Evolutionary conservation across 345 rosid genomes (phyloP).

Genomic region (Firmiana major): DNA sequence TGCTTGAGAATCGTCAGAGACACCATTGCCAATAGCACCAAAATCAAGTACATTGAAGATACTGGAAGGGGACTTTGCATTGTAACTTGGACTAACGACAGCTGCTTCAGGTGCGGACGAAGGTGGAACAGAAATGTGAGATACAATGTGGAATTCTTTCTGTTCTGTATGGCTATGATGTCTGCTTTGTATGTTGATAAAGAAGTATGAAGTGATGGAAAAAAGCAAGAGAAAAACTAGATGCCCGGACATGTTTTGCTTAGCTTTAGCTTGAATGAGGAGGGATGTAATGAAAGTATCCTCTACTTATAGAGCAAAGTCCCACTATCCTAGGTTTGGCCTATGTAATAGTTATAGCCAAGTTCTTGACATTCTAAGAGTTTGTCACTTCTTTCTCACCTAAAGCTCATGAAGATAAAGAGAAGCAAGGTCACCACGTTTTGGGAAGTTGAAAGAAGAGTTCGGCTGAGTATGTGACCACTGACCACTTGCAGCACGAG

Average conservation of each 20-base stretch:
- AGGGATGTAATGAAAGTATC: neutral
- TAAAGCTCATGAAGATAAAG: neutral
- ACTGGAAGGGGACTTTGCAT: too few relatives aligned
- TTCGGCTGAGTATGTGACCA: constrained; percentile 21
- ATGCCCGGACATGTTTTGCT: neutral
- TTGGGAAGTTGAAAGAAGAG: constrained; percentile 18
- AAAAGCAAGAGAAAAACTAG: neutral
- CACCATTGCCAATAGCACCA: constrained; percentile 79
- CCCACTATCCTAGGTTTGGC: constrained; percentile 14
- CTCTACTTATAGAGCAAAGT: neutral
- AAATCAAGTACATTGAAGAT: constrained; percentile 56
- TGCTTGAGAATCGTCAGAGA: constrained; percentile 62
- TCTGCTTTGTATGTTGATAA: constrained; percentile 3
- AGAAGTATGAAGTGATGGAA: neutral
- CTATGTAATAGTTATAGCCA: constrained; percentile 24
- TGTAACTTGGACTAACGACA: neutral
- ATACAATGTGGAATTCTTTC: neutral
- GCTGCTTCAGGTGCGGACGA: constrained; percentile 21
- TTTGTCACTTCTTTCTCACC: constrained; percentile 6
- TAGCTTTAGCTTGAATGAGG: neutral
- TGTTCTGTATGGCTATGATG: neutral
- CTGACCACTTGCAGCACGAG: constrained; percentile 26
- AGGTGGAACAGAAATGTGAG: constrained; percentile 15
- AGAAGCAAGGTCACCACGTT: constrained; percentile 28
- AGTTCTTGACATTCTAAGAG: constrained; percentile 13